Conservation (phyloP, 208 protist species). For the Trypanosoma platydactyli region DNA sequence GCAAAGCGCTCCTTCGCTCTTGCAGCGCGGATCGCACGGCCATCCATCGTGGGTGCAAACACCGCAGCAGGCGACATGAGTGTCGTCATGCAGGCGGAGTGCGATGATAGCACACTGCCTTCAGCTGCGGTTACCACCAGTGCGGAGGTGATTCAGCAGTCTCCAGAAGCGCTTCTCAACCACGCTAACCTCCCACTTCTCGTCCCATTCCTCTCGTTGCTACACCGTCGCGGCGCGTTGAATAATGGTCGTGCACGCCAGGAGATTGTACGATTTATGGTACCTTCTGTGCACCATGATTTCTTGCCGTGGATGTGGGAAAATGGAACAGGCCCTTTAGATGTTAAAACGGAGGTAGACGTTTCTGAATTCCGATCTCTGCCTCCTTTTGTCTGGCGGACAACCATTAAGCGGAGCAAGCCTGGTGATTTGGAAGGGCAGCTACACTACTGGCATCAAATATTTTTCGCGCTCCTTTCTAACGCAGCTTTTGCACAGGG, state of each 20-base stretch:
- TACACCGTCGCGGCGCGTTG: conserved; percentile 50
- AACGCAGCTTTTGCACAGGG: conserved; percentile 33
- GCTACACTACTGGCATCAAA: conserved; percentile 51
- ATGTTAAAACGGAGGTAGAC: conserved; percentile 1
- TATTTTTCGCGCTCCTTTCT: conserved; percentile 43
- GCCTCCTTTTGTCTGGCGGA: conserved; percentile 11
- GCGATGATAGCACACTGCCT: not conserved
- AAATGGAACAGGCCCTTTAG: not conserved
- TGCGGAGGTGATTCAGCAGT: conserved; percentile 19
- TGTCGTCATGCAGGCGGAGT: conserved; percentile 21
- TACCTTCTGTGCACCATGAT: conserved; percentile 40
- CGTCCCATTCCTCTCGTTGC: conserved; percentile 33
- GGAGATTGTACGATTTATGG: conserved; percentile 39
- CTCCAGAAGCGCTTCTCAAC: conserved; percentile 20
- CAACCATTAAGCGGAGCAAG: conserved; percentile 6
- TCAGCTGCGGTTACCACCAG: conserved; percentile 21
- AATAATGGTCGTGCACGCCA: conserved; percentile 28
- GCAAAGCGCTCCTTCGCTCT: conserved; percentile 14
- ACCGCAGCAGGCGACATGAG: conserved; percentile 13
- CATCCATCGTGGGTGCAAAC: not conserved
- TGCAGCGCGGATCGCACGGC: conserved; percentile 3
- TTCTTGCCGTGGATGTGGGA: conserved; percentile 63
- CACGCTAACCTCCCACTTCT: conserved; percentile 23
- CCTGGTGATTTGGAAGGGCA: conserved; percentile 13
- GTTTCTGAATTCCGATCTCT: conserved; percentile 26